Base-by-base conservation (phyloP, 257 asterid species). In the Fraxinus anomala region DNA sequence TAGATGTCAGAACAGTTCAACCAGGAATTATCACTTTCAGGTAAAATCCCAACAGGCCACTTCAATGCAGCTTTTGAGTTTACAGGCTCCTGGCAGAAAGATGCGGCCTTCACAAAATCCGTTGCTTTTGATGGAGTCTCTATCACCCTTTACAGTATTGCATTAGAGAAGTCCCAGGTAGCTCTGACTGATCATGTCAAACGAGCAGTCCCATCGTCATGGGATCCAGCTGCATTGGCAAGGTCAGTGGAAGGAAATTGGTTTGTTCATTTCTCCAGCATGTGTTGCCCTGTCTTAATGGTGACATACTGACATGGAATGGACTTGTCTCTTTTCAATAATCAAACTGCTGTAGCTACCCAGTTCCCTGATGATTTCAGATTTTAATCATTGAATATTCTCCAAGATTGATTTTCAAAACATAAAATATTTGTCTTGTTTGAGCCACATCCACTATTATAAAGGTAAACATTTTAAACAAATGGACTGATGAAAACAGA, bases 1-100 rank as follows among this genome's bases (percentile, higher is more conserved):
- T 81, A 92, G 97, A 92, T 92, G 97, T 92, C 96, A 49, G 97
- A 92, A 78, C 96, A 89, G 80, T 92, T 92, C 89, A 92, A 92
- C 88, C 97, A 90, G 89, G 97, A 92, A 31, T 19, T 90, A 82
- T 80, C 96, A 63, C 92, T 90, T 85, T 82, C 91, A 66, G 87
- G 91, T 78, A 92, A 92, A 87, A 92, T 92, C 19, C 97, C 97
- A 19, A 87, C 96, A 0, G 97, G 97, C 75, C 92, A 90, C 69
- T 90, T 90, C 91, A 92, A 92, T 75, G 84, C 97, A 37, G 96
- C 97, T 4, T 92, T 92, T 78, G 97, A 92, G 75, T 90, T 88
- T 72, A 84, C 92, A 3, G 96, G 94, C 9, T 80, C 84, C 73
- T 92, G 97, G 97, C 96, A 92, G 89, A 90, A 92, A 70, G 96